These are phyloP conservation scores for Macrophomina pseudophaseolina DNA, from an alignment of 2,329 filamentous ascomycete species.

Conservation along the genomic window DNA sequence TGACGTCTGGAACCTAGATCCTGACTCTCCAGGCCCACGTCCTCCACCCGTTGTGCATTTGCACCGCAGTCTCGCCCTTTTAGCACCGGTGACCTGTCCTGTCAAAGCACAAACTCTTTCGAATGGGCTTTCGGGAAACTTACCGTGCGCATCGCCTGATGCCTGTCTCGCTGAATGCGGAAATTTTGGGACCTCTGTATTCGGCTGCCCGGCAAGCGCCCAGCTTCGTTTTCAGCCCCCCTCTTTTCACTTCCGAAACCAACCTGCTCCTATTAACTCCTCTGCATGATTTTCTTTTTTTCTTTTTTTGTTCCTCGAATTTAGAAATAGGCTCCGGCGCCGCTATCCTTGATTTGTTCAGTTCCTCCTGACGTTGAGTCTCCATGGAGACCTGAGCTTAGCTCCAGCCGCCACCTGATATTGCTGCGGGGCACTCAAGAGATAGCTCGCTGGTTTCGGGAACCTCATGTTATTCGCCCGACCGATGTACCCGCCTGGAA, in stretches of 20 bases:
- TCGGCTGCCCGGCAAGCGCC: not conserved
- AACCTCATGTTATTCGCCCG: not conserved
- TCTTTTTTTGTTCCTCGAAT: too few species aligned
- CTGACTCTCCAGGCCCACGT: slow-evolving; percentile 11
- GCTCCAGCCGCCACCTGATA: not conserved
- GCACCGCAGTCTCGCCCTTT: not conserved
- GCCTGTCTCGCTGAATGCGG: not conserved
- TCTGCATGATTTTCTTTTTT: too few species aligned
- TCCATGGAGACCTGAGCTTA: too few species aligned
- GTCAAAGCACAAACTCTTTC: not conserved
- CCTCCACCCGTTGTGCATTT: not conserved
- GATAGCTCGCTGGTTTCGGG: not conserved
- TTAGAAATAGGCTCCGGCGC: too few species aligned
- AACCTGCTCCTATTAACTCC: too few species aligned
- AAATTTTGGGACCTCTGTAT: not conserved
- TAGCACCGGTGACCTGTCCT: not conserved
- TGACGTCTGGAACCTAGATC: slow-evolving; percentile 15
- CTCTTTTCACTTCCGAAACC: not conserved
- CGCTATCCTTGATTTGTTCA: too few species aligned
- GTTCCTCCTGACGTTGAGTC: too few species aligned
- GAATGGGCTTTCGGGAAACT: slow-evolving; percentile 7
- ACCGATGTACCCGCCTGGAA: not conserved
- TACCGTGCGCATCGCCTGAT: not conserved
- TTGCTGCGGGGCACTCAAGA: not conserved
- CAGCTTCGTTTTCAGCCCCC: not conserved